These are phyloP conservation scores for Plectosphaerella sp. DNA, from an alignment of 2,329 filamentous ascomycete genomes.

Conservation along the genomic window DNA sequence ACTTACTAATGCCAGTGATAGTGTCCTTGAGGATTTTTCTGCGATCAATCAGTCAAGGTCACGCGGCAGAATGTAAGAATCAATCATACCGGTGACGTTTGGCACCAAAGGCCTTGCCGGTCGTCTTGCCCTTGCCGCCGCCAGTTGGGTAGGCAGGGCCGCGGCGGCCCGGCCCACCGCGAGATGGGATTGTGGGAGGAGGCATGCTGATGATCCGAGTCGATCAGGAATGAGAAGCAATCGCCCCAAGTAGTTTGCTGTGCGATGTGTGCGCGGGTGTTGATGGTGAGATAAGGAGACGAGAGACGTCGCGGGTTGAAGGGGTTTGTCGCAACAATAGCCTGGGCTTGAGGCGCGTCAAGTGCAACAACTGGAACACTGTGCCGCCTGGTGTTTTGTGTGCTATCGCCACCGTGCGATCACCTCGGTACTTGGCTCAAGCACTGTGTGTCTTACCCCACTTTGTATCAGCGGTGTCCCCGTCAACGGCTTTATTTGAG, in stretches of 20 bases:
- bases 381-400: no score
- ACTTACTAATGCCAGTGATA: constrained; percentile 47
- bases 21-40: constrained; percentile 46
- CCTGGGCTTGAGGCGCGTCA: no score
- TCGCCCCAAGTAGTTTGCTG: no score
- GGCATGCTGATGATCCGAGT: constrained; percentile 10
- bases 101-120: neutral
- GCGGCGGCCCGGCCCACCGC: constrained; percentile 23
- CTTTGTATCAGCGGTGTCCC: no score
- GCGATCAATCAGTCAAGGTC: neutral
- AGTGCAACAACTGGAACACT: no score
- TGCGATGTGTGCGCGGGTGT: neutral
- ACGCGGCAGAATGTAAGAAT: neutral
- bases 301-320: no score
- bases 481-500: no score
- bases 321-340: no score
- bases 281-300: neutral
- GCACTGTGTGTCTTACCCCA: no score
- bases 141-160: constrained; percentile 2
- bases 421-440: no score
- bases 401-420: no score
- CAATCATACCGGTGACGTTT: neutral
- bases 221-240: no score
- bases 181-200: constrained; percentile 17
- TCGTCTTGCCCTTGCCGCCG: constrained; percentile 12